Evolutionary conservation across 768 basidiomycete species (phyloP).

Genomic region (Agaricus bisporus): DNA sequence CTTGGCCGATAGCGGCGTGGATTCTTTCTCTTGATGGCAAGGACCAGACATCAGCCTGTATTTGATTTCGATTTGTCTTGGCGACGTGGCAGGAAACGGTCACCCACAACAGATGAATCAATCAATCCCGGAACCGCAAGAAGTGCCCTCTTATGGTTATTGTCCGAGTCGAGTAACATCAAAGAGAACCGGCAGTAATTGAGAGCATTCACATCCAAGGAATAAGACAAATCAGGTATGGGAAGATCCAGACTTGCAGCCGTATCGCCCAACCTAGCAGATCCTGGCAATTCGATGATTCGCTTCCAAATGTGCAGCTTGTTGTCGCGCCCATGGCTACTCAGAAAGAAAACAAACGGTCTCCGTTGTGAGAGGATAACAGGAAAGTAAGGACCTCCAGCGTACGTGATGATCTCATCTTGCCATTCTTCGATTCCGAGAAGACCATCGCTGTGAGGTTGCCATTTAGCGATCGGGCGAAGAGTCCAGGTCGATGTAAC

Average conservation of each 20-base stretch:
- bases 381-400: constrained; percentile 12
- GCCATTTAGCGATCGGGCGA: constrained; percentile 71
- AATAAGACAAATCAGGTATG: constrained; percentile 49
- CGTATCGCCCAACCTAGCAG: constrained; percentile 47
- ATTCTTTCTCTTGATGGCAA: constrained; percentile 63
- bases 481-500: constrained; percentile 72
- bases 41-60: constrained; percentile 83
- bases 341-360: not conserved
- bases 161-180: constrained; percentile 20
- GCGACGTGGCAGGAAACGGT: not conserved
- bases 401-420: constrained; percentile 69
- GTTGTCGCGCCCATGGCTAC: constrained; percentile 82
- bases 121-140: constrained; percentile 84
- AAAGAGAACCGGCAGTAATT: constrained; percentile 92
- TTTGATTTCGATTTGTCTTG: constrained; percentile 1
- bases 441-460: constrained; percentile 71
- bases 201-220: constrained; percentile 86
- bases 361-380: too few species aligned
- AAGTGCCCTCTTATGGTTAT: constrained; percentile 33
- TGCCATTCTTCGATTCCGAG: constrained; percentile 77
- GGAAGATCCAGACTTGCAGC: constrained; percentile 46
- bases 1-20: constrained; percentile 81
- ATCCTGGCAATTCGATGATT: constrained; percentile 35
- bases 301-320: constrained; percentile 73
- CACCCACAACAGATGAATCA: constrained; percentile 73